phyloP scores from a whole-genome alignment of 2,329 filamentous ascomycete species.

The Hymenoscyphus albidus region DNA sequence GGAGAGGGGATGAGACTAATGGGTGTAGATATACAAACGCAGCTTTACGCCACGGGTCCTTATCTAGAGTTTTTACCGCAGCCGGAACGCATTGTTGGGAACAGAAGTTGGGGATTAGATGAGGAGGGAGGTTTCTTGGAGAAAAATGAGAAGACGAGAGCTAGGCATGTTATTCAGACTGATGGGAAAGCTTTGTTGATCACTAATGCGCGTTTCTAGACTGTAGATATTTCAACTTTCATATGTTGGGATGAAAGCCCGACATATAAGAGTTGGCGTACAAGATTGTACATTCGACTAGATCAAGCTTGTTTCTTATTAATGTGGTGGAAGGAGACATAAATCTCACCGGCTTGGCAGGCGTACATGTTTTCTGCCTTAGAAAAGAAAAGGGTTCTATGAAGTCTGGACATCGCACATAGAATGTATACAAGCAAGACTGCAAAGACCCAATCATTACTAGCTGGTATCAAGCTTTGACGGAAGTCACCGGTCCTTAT shows the following conservation, averaged over 20 bases:
- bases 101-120: slow-evolving; percentile 17
- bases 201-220: too few relatives aligned
- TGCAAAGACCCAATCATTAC: background rate
- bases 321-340: too few relatives aligned
- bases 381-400: background rate
- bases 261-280: too few relatives aligned
- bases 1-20: slow-evolving; percentile 1
- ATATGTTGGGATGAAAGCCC: too few relatives aligned
- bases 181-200: background rate
- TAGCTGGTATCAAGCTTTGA: background rate
- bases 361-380: too few relatives aligned
- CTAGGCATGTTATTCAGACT: background rate
- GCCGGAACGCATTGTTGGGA: slow-evolving; percentile 13
- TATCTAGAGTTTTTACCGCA: slow-evolving; percentile 20
- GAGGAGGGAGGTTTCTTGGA: background rate
- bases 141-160: background rate
- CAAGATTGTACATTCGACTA: too few relatives aligned
- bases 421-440: background rate
- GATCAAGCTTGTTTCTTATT: too few relatives aligned
- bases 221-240: too few relatives aligned
- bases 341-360: too few relatives aligned
- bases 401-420: background rate
- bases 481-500: slow-evolving; percentile 41
- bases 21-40: slow-evolving; percentile 17
- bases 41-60: slow-evolving; percentile 19